These are phyloP conservation scores for Aspergillus tamarii DNA, from an alignment of 2,329 filamentous ascomycete genomes.

Conservation along the genomic window DNA sequence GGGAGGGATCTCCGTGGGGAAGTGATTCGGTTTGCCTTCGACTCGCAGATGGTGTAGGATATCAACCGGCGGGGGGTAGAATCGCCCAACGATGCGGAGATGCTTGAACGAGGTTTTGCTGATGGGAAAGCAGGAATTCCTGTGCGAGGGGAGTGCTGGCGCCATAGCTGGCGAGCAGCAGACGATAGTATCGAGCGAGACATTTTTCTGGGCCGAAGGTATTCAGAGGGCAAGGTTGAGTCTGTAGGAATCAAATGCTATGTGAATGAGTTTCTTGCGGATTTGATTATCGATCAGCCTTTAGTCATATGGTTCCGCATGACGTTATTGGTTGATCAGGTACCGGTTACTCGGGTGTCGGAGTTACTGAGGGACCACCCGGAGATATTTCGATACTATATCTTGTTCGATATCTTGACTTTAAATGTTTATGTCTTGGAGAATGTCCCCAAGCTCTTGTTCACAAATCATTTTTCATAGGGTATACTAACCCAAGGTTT, in stretches of 20 bases:
- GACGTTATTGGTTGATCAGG: constrained; percentile 33
- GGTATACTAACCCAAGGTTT: too few species aligned
- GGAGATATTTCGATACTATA: not conserved
- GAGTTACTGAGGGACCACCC: not conserved
- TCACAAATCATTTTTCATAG: too few species aligned
- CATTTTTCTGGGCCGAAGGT: constrained; percentile 26
- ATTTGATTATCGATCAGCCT: constrained; percentile 29
- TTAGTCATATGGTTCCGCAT: constrained; percentile 34
- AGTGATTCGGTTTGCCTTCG: constrained; percentile 3
- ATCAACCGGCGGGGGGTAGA: constrained; percentile 23
- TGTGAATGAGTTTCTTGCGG: not conserved
- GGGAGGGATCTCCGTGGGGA: constrained; percentile 1
- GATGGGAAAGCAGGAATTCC: constrained; percentile 27
- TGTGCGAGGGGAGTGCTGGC: constrained; percentile 14
- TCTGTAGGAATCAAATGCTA: not conserved
- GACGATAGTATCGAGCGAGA: constrained; percentile 32
- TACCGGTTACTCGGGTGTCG: not conserved
- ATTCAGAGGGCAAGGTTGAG: not conserved
- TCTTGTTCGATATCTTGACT: too few species aligned
- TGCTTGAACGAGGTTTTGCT: constrained; percentile 25
- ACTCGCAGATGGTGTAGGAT: constrained; percentile 4
- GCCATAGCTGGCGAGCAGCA: constrained; percentile 29
- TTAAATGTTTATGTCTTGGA: too few species aligned
- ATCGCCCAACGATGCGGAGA: constrained; percentile 36
- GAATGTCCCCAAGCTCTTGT: too few species aligned